These are phyloP conservation scores for Cladorrhinum sp. DNA, from an alignment of 2,329 filamentous ascomycete species.

Conservation along the genomic window DNA sequence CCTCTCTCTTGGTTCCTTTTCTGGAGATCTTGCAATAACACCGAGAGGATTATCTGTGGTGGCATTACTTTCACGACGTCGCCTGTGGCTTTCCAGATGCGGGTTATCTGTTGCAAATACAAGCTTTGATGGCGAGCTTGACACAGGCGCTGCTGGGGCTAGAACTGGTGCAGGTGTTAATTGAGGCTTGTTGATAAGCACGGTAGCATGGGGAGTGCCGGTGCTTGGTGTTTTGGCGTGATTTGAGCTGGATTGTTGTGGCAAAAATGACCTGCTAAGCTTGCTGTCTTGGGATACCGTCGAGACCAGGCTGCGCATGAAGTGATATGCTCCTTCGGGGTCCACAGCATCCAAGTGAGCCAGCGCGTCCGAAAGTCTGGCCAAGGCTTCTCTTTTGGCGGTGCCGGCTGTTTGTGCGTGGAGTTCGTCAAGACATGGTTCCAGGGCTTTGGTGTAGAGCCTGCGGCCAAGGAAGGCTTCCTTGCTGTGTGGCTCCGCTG, in stretches of 20 bases:
- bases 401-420: constrained; percentile 70
- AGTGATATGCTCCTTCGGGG: constrained; percentile 83
- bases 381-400: constrained; percentile 77
- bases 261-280: constrained; percentile 51
- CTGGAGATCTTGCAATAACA: constrained; percentile 32
- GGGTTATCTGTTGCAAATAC: constrained; percentile 79
- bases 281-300: constrained; percentile 68
- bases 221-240: constrained; percentile 38
- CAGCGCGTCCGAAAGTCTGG: constrained; percentile 80
- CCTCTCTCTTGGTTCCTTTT: constrained; percentile 43
- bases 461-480: constrained; percentile 80
- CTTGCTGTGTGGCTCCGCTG: constrained; percentile 64
- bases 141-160: constrained; percentile 36
- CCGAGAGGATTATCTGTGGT: constrained; percentile 19
- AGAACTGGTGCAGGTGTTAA: constrained; percentile 24
- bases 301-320: constrained; percentile 75
- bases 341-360: constrained; percentile 80
- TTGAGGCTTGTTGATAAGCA: constrained; percentile 48
- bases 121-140: constrained; percentile 52
- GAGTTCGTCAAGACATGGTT: constrained; percentile 78
- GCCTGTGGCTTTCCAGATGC: constrained; percentile 74
- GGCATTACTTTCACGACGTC: constrained; percentile 51
- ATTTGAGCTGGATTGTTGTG: neutral
- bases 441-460: constrained; percentile 76
- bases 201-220: constrained; percentile 52